Evolutionary conservation across 257 asterid species (phyloP).

Genomic region (Galeopsis tetrahit): DNA sequence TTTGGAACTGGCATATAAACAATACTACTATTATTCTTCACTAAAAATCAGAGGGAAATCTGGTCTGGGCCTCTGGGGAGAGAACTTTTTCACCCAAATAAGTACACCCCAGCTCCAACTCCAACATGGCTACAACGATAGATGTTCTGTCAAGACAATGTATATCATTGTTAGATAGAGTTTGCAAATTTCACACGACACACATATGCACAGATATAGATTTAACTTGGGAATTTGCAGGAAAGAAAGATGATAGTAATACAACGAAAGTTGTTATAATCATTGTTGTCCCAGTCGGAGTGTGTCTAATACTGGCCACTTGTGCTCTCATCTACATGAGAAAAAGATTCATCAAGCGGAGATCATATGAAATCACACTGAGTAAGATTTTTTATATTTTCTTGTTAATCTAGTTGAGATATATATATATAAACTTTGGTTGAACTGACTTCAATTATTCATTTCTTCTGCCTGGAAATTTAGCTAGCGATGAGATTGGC

Average conservation of each 20-base stretch:
- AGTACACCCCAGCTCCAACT: neutral
- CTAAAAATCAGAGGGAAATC: neutral
- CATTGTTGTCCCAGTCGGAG: constrained; percentile 30
- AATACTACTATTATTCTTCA: neutral
- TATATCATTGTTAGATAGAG: neutral
- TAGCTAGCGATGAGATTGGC: constrained; percentile 24
- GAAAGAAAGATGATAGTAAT: constrained; percentile 23
- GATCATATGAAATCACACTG: neutral
- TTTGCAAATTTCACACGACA: neutral
- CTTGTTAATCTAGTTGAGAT: neutral
- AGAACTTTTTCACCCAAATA: neutral
- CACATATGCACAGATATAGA: neutral
- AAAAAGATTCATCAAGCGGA: constrained; percentile 20
- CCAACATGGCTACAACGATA: neutral
- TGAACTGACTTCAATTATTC: constrained; percentile 6
- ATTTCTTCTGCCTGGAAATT: constrained; percentile 10
- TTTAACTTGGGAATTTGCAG: constrained; percentile 22
- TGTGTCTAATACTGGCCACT: constrained; percentile 17
- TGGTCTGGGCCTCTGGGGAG: neutral
- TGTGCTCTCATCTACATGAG: constrained; percentile 26
- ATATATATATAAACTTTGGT: neutral
- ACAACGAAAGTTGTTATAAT: constrained; percentile 22
- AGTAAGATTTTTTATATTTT: neutral
- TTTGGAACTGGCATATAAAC: neutral
- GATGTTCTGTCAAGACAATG: constrained; percentile 1